Percentiles rank a stretch among this genome's conserved stretches.
These are phyloP conservation scores for Canna indica DNA, from an alignment of 176 grass and related monocot species.

Conservation along the genomic window DNA sequence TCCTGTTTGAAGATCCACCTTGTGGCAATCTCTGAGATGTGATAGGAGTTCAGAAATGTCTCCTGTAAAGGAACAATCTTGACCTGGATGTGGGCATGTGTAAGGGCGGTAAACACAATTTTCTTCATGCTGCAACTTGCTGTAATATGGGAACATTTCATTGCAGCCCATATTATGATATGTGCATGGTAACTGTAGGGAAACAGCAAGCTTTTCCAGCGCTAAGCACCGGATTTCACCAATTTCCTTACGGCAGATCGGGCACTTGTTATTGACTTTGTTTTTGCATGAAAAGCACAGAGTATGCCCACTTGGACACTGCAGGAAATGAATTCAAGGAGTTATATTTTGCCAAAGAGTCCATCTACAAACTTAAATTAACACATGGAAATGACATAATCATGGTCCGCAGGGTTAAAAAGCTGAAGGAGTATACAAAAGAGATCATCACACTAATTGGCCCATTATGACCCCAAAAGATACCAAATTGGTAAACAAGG, in stretches of 20 bases:
- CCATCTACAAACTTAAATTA: no score
- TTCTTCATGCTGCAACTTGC: slow-evolving; percentile 20
- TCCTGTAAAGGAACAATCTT: slow-evolving; percentile 14
- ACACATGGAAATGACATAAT: no score
- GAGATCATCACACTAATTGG: no score
- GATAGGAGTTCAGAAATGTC: slow-evolving; percentile 13
- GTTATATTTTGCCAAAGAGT: slow-evolving; percentile 1
- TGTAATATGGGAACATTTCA: slow-evolving; percentile 19
- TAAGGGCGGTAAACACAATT: slow-evolving; percentile 17
- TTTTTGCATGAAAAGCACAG: slow-evolving; percentile 23
- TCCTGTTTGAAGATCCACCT: slow-evolving; percentile 24
- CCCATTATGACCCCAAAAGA: no score
- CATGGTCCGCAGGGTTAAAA: no score
- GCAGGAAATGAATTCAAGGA: neutral
- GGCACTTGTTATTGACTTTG: slow-evolving; percentile 24
- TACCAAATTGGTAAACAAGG: no score
- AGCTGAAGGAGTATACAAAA: no score
- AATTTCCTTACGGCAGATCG: slow-evolving; percentile 29
- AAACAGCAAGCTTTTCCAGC: slow-evolving; percentile 20
- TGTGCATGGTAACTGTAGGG: slow-evolving; percentile 17
- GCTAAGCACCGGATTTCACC: slow-evolving; percentile 24
- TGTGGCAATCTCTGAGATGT: slow-evolving; percentile 18
- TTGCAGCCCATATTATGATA: slow-evolving; percentile 19
- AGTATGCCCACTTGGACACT: slow-evolving; percentile 29
- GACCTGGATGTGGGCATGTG: slow-evolving; percentile 22